Evolutionary conservation across 176 grass and related monocot species (phyloP), one percentile per base, ranked within the genome.

Genomic region (Neostapfia colusana): DNA sequence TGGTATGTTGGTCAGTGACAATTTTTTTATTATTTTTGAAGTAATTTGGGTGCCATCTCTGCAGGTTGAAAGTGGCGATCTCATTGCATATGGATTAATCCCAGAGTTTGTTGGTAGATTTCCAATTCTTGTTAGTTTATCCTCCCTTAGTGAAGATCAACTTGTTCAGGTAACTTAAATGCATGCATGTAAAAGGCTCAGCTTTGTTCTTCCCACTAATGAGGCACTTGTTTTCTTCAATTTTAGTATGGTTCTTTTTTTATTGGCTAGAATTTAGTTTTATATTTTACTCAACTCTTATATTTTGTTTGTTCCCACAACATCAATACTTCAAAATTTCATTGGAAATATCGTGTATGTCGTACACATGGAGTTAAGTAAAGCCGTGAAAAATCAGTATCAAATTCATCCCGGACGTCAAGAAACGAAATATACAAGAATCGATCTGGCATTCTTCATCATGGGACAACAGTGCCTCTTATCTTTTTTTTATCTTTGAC

Each of bases 101-200:
- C 85, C 89, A 72, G 89, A 91, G 67, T 91, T 91, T 72, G 85
- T 91, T 48, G 89, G 89, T 70, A 91, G 89, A 75, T 91, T 91
- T 88, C 85, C 89, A 54, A 75, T 91, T 85, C 82, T 91, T 88
- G 85, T 87, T 85, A 88, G 85, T 88, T 72, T 91, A 46, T 91
- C 82, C 17, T 84, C 85, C 4, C 89, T 91, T 26, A 91, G 76
- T 1, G 85, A 88, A 54, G 89, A 91, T 72, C 89, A 91, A 68
- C 85, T 91, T 83, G 89, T 91, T 71, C 85, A 91, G 85, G 89
- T 91, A 77, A 70, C 35, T 69, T 85, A 27, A 39, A 70, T 1
- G 8, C 45, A 24, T 63, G 12, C 41, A 58, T 72, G 67, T 81
- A 64, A 36, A 36, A 23, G 27, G 20, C 8, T 67, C 9, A 20